Conservation (phyloP, 2,329 filamentous ascomycete genomes). For the Fusarium metavorans region DNA sequence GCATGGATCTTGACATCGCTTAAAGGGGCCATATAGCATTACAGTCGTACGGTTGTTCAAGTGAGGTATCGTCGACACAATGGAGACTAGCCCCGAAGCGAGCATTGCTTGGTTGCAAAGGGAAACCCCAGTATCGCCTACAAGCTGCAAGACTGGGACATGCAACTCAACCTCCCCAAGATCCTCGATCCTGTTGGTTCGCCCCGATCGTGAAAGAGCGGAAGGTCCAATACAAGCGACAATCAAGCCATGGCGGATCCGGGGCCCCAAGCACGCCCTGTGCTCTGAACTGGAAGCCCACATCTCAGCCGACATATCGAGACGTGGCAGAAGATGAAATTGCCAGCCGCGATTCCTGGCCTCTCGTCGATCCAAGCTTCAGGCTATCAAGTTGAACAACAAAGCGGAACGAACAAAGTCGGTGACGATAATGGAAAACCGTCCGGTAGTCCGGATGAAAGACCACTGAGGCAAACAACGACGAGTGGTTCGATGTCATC, state of each 20-base stretch:
- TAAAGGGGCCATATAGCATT: neutral
- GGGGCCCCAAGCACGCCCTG: slow-evolving; percentile 3
- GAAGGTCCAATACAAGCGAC: neutral
- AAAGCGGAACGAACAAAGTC: neutral
- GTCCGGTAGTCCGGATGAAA: neutral
- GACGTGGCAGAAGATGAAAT: neutral
- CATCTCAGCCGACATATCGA: neutral
- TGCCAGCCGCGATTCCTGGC: neutral
- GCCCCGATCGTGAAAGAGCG: neutral
- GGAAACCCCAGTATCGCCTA: neutral
- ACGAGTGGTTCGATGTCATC: neutral
- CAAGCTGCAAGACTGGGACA: neutral
- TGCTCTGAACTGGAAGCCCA: neutral
- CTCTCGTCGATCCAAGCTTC: neutral
- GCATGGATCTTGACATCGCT: slow-evolving; percentile 9
- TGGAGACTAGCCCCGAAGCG: neutral
- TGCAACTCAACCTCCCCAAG: neutral
- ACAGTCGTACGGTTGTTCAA: neutral
- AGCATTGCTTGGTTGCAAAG: neutral
- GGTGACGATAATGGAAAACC: neutral
- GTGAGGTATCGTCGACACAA: neutral
- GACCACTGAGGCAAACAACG: neutral
- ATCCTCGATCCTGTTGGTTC: slow-evolving; percentile 1
- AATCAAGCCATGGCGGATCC: neutral
- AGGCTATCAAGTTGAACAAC: neutral